Evolutionary conservation across 2,329 filamentous ascomycete species (phyloP), one percentile per base, ranked within the genome.

Genomic region (Sporothrix curviconia): DNA sequence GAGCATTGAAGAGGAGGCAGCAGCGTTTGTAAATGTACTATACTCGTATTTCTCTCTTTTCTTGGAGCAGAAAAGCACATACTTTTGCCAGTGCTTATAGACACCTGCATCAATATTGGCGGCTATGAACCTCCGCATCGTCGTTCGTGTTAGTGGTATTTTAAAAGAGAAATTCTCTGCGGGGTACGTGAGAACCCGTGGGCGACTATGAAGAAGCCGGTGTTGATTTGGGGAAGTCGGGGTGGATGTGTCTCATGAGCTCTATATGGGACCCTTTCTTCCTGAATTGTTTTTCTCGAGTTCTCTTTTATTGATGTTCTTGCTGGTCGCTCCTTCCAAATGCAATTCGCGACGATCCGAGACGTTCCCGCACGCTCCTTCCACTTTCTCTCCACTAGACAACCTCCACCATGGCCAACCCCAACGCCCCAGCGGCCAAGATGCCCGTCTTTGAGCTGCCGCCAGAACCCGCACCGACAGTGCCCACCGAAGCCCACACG

Each of bases 181-280:
- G n/a, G n/a, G n/a, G n/a, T n/a, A n/a, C 11, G 15, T 49, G 17
- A 49, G 46, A 36, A 12, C 4, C 30, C 46, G 46, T 49, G 30
- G 46, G 46, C 46, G 30, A 37, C 47, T 50, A n/a, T n/a, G 30
- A 50, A 50, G 47, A 50, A 50, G 47, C 32, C 47, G 12, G 17
- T 19, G 19, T 9, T 12, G 36, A 19, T 6, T 50, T 50, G 30
- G 32, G 14, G 14, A 37, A 50, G 46, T 24, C 37, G 46, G 30
- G 32, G 46, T 6, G 11, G 28, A 32, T n/a, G n/a, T n/a, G n/a
- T n/a, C n/a, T n/a, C n/a, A n/a, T n/a, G n/a, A n/a, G n/a, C n/a
- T n/a, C n/a, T n/a, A n/a, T n/a, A n/a, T n/a, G n/a, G n/a, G n/a
- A n/a, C n/a, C n/a, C n/a, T n/a, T n/a, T n/a, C n/a, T n/a, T n/a